Percentiles rank a stretch among this genome's conserved stretches.
Evolutionary conservation across 1,139 yeast species (phyloP).

Genomic region (Taphrina communis): DNA sequence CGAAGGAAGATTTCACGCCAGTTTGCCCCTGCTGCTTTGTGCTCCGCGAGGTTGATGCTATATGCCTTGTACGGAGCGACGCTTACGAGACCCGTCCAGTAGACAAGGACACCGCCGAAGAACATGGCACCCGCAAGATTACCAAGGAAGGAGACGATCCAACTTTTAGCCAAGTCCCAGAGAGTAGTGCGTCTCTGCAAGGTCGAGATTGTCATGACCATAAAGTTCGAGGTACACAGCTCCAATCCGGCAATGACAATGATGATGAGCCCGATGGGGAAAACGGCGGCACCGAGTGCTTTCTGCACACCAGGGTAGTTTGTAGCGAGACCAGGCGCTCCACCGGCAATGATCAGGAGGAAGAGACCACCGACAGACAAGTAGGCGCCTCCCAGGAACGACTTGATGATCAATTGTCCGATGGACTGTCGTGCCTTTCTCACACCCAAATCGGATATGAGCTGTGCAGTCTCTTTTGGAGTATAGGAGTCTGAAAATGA

Average conservation of each 20-base stretch:
- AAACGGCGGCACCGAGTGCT: conserved; percentile 45
- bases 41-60: conserved; percentile 44
- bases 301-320: conserved; percentile 62
- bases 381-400: conserved; percentile 68
- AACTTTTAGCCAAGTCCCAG: conserved; percentile 39
- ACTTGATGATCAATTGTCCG: conserved; percentile 43
- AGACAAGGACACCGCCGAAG: conserved; percentile 44
- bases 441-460: conserved; percentile 44
- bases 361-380: conserved; percentile 79
- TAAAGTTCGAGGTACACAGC: conserved; percentile 45
- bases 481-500: conserved; percentile 25
- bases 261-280: conserved; percentile 46
- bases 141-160: conserved; percentile 44
- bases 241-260: conserved; percentile 46
- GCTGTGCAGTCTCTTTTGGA: conserved; percentile 45
- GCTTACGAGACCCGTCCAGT: conserved; percentile 44
- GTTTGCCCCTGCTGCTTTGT: conserved; percentile 43
- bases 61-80: conserved; percentile 44
- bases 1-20: conserved; percentile 46
- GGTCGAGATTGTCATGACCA: conserved; percentile 44
- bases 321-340: conserved; percentile 56
- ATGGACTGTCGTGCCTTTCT: conserved; percentile 45
- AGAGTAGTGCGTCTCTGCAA: conserved; percentile 44
- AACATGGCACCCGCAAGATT: conserved; percentile 46
- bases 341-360: conserved; percentile 62